Evolutionary conservation across 1,284 basidiomycete species (phyloP), one percentile per base, ranked within the genome.

Genomic region (Limonomyces culmigenus): DNA sequence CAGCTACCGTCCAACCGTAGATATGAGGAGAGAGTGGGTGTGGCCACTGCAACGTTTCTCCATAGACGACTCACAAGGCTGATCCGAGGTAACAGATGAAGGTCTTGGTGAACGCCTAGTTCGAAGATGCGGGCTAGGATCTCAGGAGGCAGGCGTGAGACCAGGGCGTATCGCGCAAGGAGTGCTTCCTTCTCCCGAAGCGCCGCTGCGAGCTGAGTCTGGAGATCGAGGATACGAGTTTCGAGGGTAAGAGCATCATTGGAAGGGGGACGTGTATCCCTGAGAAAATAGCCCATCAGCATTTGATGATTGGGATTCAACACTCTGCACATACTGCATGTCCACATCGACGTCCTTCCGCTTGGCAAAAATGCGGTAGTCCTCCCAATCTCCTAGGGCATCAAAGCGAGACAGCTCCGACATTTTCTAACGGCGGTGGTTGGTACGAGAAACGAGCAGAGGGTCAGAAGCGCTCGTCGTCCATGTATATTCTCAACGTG

Each of bases 61-160:
- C 55, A 57, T 17, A 45, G 43, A 6, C 32, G 48, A 12, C 48
- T 54, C 10, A 56, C 53, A 15, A 55, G 48, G 13, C 44, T 50
- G 12, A 55, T 32, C 14, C 32, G 36, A 3, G 43, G 40, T 5
- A 51, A 39, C 23, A 52, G 42, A 3, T 50, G 41, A 12, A 42
- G 33, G 36, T 43, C 34, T 19, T 52, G 49, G 37, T 55, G 43
- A 1, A 50, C 48, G 17, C 51, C 55, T 11, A 55, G 42, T 39
- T 56, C 55, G 39, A 58, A 55, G 10, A 58, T 45, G 14, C 53
- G 50, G 29, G 51, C 50, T 5, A 58, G 46, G 19, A 56, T 44
- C 37, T 58, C 55, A 1, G 53, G 42, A 2, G 55, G 55, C 5
- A 58, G 34, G 21, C 45, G 45, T 19, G 39, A 41, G 23, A 58